Conservation (phyloP, 176 grass and related monocot species). For the Oryza glaberrima region DNA sequence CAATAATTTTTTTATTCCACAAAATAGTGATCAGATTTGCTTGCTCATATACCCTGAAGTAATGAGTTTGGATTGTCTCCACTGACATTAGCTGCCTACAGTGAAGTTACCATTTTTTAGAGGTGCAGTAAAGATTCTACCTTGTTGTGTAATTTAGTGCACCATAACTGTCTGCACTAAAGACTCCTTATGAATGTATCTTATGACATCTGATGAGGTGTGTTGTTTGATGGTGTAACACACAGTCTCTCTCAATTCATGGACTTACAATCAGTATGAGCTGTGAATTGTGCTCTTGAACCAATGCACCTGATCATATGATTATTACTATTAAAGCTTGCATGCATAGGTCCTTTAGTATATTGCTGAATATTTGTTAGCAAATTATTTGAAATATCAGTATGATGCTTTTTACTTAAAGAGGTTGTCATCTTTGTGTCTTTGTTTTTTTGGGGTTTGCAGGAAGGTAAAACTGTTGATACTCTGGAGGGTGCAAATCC, state of each 20-base stretch:
- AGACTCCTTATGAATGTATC: neutral
- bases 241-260: neutral
- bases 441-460: slow-evolving; percentile 27
- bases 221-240: neutral
- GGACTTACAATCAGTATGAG: neutral
- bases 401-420: slow-evolving; percentile 22
- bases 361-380: slow-evolving; percentile 9
- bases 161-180: neutral
- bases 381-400: slow-evolving; percentile 15
- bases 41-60: neutral
- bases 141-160: neutral
- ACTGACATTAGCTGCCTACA: neutral
- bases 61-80: neutral
- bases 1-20: slow-evolving; percentile 8
- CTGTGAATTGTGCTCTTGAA: neutral
- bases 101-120: too few relatives aligned
- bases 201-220: neutral
- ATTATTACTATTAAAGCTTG: neutral
- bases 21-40: neutral
- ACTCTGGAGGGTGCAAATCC: slow-evolving; percentile 94
- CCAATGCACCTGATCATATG: neutral
- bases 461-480: slow-evolving; percentile 86
- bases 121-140: neutral
- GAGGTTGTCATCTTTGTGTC: neutral
- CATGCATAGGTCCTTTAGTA: neutral